A percentile compares a stretch with the other conserved stretches of the same genome.
phyloP scores from a whole-genome alignment of 1,284 basidiomycete genomes.

The Phellinidium pouzarii region DNA sequence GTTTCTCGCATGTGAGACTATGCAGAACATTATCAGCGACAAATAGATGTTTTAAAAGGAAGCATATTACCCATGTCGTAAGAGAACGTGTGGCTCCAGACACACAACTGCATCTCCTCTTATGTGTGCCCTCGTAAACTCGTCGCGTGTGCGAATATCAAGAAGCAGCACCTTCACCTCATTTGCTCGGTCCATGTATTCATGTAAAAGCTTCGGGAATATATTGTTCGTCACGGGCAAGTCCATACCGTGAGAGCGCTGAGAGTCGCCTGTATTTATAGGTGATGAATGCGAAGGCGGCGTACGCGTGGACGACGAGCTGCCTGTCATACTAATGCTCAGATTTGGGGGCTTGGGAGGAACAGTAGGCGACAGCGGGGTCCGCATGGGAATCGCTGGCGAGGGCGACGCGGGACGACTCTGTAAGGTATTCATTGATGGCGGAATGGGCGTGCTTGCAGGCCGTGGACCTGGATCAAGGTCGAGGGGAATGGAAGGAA shows the following conservation, averaged over 20 bases:
- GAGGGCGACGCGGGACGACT: constrained; percentile 54
- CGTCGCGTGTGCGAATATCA: constrained; percentile 74
- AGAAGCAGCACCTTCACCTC: constrained; percentile 70
- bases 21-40: neutral
- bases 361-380: constrained; percentile 31
- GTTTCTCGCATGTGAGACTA: constrained; percentile 59
- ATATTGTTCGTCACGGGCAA: constrained; percentile 53
- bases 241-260: constrained; percentile 29
- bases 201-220: constrained; percentile 52
- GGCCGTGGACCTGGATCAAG: constrained; percentile 53
- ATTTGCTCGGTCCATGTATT: constrained; percentile 44
- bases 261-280: constrained; percentile 14
- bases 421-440: constrained; percentile 46
- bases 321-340: constrained; percentile 21
- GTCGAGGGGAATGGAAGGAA: constrained; percentile 49
- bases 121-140: constrained; percentile 74
- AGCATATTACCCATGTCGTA: constrained; percentile 57
- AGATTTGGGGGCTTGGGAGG: constrained; percentile 39
- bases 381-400: constrained; percentile 26
- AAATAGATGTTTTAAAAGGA: constrained; percentile 2
- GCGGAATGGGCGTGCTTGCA: constrained; percentile 65
- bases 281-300: constrained; percentile 12
- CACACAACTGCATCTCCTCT: constrained; percentile 69
- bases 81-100: constrained; percentile 76
- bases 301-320: constrained; percentile 19